Percentiles rank a stretch among this genome's conserved stretches.
Evolutionary conservation across 306 rosid genomes (phyloP).

Genomic region (Leucaena leucocephala): DNA sequence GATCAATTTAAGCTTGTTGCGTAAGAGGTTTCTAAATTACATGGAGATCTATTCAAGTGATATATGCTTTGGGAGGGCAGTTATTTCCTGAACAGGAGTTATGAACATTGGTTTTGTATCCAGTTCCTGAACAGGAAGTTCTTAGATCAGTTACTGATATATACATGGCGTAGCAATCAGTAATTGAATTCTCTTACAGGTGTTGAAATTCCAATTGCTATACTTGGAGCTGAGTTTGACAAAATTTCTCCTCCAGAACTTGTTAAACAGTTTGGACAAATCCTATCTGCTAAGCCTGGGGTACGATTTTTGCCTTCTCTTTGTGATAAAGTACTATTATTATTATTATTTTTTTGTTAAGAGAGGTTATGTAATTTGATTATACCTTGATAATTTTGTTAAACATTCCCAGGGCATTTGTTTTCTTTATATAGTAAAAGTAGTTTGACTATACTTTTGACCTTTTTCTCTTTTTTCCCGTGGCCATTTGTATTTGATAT

Average conservation of each 20-base stretch:
- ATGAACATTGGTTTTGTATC: neutral
- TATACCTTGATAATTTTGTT: neutral
- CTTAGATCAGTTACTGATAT: neutral
- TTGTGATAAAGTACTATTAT: neutral
- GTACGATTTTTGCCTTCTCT: constrained; percentile 29
- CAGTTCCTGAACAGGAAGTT: neutral
- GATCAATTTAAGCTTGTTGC: neutral
- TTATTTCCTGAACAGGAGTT: neutral
- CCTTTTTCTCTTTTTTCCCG: too few relatives aligned
- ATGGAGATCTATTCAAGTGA: neutral
- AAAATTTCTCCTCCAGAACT: constrained; percentile 53
- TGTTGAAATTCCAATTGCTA: constrained; percentile 51
- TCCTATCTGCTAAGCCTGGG: constrained; percentile 57
- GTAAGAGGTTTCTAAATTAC: neutral
- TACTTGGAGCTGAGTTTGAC: constrained; percentile 76
- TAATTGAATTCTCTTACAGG: constrained; percentile 46
- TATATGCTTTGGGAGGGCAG: neutral
- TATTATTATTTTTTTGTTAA: neutral
- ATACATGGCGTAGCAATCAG: neutral
- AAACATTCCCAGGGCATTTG: neutral
- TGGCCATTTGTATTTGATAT: neutral
- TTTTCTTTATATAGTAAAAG: neutral
- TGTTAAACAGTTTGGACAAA: constrained; percentile 62
- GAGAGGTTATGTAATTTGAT: neutral
- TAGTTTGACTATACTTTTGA: neutral